These are phyloP conservation scores for Apiotrichum akiyoshidainum DNA, from an alignment of 1,284 basidiomycete species.

Conservation along the genomic window DNA sequence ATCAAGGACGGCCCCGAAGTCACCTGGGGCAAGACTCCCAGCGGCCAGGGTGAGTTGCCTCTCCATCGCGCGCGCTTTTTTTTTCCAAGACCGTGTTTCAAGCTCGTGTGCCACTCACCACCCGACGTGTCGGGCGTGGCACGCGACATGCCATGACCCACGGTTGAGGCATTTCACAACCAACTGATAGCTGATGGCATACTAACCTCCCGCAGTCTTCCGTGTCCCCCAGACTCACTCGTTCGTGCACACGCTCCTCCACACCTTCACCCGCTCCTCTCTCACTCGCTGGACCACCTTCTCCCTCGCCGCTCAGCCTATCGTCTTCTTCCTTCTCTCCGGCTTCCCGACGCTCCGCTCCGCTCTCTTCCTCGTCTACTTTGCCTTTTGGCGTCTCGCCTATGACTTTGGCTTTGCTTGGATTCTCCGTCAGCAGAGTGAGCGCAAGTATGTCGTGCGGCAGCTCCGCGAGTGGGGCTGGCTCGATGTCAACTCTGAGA, in stretches of 20 bases:
- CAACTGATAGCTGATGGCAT: neutral
- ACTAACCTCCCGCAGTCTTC: slow-evolving; percentile 64
- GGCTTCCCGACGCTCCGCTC: slow-evolving; percentile 54
- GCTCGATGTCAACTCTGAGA: slow-evolving; percentile 62
- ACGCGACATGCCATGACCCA: no score
- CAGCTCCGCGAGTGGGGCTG: slow-evolving; percentile 76
- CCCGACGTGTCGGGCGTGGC: no score
- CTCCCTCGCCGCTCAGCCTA: slow-evolving; percentile 71
- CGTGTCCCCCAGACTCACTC: slow-evolving; percentile 92
- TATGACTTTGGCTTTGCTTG: slow-evolving; percentile 94
- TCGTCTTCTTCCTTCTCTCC: slow-evolving; percentile 69
- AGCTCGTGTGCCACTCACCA: no score
- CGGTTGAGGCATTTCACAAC: no score
- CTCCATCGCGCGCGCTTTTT: neutral
- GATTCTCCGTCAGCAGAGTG: slow-evolving; percentile 89
- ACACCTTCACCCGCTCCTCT: slow-evolving; percentile 86
- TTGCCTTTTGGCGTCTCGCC: slow-evolving; percentile 86
- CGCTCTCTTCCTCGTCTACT: slow-evolving; percentile 54
- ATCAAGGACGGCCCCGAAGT: slow-evolving; percentile 53
- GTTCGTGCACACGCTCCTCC: slow-evolving; percentile 84
- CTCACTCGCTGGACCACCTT: slow-evolving; percentile 82
- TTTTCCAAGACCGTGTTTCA: neutral
- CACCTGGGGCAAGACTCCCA: slow-evolving; percentile 82
- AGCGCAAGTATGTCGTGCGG: slow-evolving; percentile 85
- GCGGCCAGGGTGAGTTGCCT: slow-evolving; percentile 65